These are phyloP conservation scores for Neurospora sp. DNA, from an alignment of 495 filamentous ascomycete genomes.

Conservation along the genomic window DNA sequence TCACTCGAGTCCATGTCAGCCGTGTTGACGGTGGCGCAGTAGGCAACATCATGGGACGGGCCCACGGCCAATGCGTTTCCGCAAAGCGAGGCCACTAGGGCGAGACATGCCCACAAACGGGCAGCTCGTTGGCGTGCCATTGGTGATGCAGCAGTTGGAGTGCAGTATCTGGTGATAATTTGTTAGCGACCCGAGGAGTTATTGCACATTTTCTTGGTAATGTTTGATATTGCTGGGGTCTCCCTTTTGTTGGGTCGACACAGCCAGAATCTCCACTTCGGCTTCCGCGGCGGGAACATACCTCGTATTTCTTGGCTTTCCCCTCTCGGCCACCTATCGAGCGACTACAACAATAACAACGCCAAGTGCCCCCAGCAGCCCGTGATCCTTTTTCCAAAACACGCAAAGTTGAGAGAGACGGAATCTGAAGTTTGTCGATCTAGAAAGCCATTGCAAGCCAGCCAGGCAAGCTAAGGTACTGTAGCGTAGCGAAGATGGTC, in stretches of 20 bases:
- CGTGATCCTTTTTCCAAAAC: neutral
- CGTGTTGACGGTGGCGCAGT: constrained; percentile 34
- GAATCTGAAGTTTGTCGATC: neutral
- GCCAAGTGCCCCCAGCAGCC: neutral
- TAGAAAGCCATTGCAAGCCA: neutral
- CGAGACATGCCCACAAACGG: constrained; percentile 11
- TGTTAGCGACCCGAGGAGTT: neutral
- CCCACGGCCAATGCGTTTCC: constrained; percentile 3
- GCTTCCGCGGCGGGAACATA: neutral
- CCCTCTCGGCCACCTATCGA: neutral
- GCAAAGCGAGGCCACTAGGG: constrained; percentile 8
- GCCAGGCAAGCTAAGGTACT: neutral
- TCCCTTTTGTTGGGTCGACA: neutral
- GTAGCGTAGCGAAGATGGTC: neutral
- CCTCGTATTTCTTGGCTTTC: neutral
- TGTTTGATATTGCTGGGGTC: neutral
- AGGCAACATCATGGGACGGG: constrained; percentile 24
- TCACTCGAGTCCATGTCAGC: constrained; percentile 7
- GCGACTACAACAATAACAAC: neutral
- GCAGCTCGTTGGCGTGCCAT: constrained; percentile 15
- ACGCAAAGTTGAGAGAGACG: neutral
- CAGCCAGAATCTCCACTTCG: neutral
- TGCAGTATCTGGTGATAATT: neutral
- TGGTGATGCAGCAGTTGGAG: neutral
- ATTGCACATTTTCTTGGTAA: neutral